phyloP scores from a whole-genome alignment of 176 grass and related monocot species.

The Chrysopogon serrulatus region DNA sequence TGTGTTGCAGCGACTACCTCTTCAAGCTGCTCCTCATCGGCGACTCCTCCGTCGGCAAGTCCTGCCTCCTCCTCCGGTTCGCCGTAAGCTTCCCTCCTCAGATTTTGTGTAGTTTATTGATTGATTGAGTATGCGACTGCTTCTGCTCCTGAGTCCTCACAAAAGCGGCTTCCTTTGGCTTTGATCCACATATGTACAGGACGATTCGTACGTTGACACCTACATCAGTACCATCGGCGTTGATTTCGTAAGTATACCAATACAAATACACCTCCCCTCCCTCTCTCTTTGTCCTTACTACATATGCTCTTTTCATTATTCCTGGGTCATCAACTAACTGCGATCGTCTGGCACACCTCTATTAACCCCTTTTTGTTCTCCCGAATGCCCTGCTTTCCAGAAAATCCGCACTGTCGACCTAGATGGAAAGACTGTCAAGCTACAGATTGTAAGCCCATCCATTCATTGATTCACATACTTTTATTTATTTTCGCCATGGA shows the following conservation, averaged over 20 bases:
- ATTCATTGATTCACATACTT: neutral
- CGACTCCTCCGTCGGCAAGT: conserved; percentile 95
- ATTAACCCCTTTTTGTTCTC: neutral
- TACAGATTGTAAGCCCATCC: conserved; percentile 71
- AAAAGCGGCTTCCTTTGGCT: neutral
- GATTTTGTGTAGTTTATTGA: neutral
- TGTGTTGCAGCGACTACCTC: conserved; percentile 83
- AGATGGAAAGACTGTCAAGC: conserved; percentile 78
- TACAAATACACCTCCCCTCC: conserved; percentile 3
- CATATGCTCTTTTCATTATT: neutral
- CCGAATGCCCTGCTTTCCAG: conserved; percentile 33
- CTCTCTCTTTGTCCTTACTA: neutral
- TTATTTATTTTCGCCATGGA: neutral
- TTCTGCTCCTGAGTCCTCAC: neutral
- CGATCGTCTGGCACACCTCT: neutral
- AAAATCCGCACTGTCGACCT: conserved; percentile 87
- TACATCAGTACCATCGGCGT: conserved; percentile 97
- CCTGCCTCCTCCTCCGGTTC: conserved; percentile 88
- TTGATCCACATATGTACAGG: conserved; percentile 26
- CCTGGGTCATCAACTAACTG: conserved; percentile 1
- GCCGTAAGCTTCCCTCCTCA: conserved; percentile 23
- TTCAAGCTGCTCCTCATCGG: conserved; percentile 99
- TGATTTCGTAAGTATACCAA: conserved; percentile 81
- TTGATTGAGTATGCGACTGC: neutral
- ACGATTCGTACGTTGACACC: conserved; percentile 85